Base-by-base conservation (phyloP, 208 protist genomes). In the Wallacemonas collosoma region DNA sequence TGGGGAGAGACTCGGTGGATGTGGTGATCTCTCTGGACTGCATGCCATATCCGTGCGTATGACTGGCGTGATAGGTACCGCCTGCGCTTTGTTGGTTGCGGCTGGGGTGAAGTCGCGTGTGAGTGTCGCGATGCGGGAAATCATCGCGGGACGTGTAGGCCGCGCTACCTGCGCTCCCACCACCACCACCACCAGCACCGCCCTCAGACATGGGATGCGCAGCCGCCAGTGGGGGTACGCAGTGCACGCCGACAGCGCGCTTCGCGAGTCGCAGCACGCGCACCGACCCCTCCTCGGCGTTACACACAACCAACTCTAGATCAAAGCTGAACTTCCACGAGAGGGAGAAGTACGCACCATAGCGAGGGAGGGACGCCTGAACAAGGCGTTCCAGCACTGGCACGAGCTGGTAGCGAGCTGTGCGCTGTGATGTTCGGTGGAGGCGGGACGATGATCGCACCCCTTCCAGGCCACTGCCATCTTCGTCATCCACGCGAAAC, bases 271-370 rank as follows among this genome's bases (percentile, higher is more conserved):
- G 79, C 62, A 95, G 45, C 65, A 95, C 76, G 53, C 75, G 75
- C 73, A 93, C 45, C 44, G 68, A 67, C n/a, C 86, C 84, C 44
- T 92, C 86, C 67, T 79, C 77, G 12, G 89, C 39, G 68, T 93
- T 93, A 64, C 82, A 75, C 11, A 95, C 65, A 11, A 76, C 82
- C 26, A 95, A 56, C 80, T 93, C 85, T 35, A 88, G 68, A 43
- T 89, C 78, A 41, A 73, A 77, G 75, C 83, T 88, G 63, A 94
- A 94, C 81, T 96, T 94, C 91, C 91, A 96, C 38, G 88, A 91
- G 65, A 89, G 87, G 72, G 75, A 86, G 70, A 80, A 87, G 75
- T 69, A 83, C 2, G 71, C 68, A 39, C 76, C 73, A 67, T 83
- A 79, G 43, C 72, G 80, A 7, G 75, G 70, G 14, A 75, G 56